phyloP scores from a whole-genome alignment of 129 eudicot genomes.

The Chrysanthemum makinoi region DNA sequence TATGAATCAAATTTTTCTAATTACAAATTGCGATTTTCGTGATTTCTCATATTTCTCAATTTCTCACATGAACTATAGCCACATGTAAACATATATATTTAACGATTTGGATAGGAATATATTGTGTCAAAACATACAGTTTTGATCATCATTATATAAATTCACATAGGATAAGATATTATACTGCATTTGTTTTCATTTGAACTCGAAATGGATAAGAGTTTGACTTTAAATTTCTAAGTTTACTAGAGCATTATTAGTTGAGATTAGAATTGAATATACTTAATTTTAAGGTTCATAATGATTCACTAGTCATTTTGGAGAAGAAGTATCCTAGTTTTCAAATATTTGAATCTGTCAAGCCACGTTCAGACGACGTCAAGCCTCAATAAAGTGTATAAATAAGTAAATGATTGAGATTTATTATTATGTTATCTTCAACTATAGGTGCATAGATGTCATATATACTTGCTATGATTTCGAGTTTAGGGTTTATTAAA shows the following conservation, averaged over 20 bases:
- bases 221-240: constrained; percentile 4
- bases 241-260: constrained; percentile 16
- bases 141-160: constrained; percentile 8
- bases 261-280: too few species aligned
- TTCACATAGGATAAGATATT: constrained; percentile 4
- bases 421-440: constrained; percentile 4
- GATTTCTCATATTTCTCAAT: too few species aligned
- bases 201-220: constrained; percentile 19
- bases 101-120: background rate
- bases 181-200: constrained; percentile 2
- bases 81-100: too few species aligned
- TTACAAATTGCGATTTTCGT: too few species aligned
- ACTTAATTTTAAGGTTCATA: constrained; percentile 2
- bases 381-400: constrained; percentile 3
- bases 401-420: background rate
- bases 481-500: constrained; percentile 1
- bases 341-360: background rate
- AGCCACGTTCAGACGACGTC: background rate
- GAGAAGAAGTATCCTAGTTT: background rate
- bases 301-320: background rate
- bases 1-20: too few species aligned
- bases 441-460: background rate
- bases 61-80: too few species aligned
- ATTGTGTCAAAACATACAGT: background rate
- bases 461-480: background rate